A percentile compares a stretch with the other conserved stretches of the same genome.
Evolutionary conservation across 495 filamentous ascomycete genomes (phyloP).

Genomic region (Aspergillus indologenus): DNA sequence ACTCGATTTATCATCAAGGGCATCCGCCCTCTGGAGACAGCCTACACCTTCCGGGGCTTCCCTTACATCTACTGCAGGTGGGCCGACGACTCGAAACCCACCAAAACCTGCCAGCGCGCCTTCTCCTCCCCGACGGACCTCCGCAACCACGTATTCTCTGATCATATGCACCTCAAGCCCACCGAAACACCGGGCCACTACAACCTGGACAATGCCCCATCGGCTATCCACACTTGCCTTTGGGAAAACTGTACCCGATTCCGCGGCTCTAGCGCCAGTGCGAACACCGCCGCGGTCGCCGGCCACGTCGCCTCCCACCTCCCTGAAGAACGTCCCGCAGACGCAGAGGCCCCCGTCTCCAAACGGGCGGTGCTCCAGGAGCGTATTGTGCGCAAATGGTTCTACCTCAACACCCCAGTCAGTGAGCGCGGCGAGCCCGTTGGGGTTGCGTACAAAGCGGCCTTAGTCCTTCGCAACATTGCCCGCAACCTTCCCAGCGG

Average conservation of each 20-base stretch:
- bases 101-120: conserved; percentile 58
- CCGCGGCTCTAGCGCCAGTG: conserved; percentile 37
- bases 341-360: conserved; percentile 42
- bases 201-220: conserved; percentile 43
- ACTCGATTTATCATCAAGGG: conserved; percentile 91
- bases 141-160: conserved; percentile 67
- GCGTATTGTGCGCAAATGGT: conserved; percentile 42
- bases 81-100: conserved; percentile 42
- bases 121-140: conserved; percentile 59
- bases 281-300: conserved; percentile 42
- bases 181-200: conserved; percentile 48
- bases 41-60: conserved; percentile 65
- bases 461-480: conserved; percentile 85
- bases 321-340: conserved; percentile 49
- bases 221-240: conserved; percentile 36
- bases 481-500: conserved; percentile 64
- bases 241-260: conserved; percentile 43
- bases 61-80: conserved; percentile 57
- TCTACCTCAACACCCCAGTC: conserved; percentile 62
- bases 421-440: conserved; percentile 79
- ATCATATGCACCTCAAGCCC: conserved; percentile 61
- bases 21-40: conserved; percentile 71
- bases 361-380: conserved; percentile 42
- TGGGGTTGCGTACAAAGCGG: conserved; percentile 80
- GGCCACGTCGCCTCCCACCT: conserved; percentile 51